Evolutionary conservation across 352 stramenopile genomes (phyloP), one percentile per base, ranked within the genome.

Genomic region (Phytophthora ohioensis): DNA sequence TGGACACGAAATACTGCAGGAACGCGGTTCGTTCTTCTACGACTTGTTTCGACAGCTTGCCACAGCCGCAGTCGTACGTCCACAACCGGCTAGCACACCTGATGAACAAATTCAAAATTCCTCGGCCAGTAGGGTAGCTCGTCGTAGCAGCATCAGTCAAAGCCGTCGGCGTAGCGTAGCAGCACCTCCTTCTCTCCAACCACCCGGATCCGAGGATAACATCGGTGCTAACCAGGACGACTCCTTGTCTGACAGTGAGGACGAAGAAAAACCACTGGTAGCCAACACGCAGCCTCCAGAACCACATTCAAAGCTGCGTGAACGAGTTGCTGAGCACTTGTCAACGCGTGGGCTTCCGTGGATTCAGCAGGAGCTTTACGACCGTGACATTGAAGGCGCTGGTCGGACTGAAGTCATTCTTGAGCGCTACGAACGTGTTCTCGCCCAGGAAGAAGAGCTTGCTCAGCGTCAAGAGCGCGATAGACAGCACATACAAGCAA

Each of bases 321-420:
- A 48, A 27, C 76, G 64, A 6, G 81, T 89, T 2, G 55, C 35
- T 5, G 61, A 76, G 8, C 32, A 87, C 4, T 52, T 91, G 11
- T 49, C 32, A 8, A 67, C 65, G 11, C 62, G 80, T 4, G 86
- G 88, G 0, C 67, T 93, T 36, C 80, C 90, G 49, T 92, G 86
- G 76, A 85, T 95, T 48, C 88, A 93, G 39, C 88, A 95, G 65
- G 88, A 95, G 57, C 79, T 95, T 8, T 91, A 90, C 55, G 86
- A 95, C 45, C 84, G 86, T 8, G 82, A 81, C 1, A 57, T 92
- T 27, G 86, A 95, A 47, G 81, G 86, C 0, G 79, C 79, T 27
- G 86, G 88, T 17, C 55, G 65, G 0, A 82, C 74, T 0, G 64
- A 75, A 8, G 35, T 57, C 17, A 88, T 95, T 54, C 58, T 93